Base-by-base conservation (phyloP, 2,329 filamentous ascomycete species). In the Cladosporium sp. region DNA sequence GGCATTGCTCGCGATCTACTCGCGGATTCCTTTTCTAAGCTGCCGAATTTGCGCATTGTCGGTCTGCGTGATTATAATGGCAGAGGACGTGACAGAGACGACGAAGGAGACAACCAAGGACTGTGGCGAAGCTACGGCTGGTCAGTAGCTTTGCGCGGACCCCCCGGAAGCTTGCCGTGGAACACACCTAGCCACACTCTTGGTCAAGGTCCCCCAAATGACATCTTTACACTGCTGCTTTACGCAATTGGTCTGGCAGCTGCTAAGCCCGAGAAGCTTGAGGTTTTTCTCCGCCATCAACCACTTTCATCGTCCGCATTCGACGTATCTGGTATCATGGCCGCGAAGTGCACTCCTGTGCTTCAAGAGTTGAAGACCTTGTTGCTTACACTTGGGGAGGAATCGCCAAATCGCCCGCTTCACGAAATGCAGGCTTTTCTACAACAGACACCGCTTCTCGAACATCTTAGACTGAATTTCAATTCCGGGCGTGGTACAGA, bases 41-140 rank as follows among this genome's bases (percentile, higher is more conserved):
- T 86, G 3, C 60, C 64, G 0, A 78, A 79, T 48, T 72, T 85
- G 4, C 66, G 77, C 25, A 78, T 73, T 0, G 62, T 86, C 12
- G 77, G 79, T 19, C 67, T 86, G 19, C 76, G 83, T 15, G 79
- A 85, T 59, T 84, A 78, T 64, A 69, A 76, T 58, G 77, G 77
- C 0, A 18, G 4, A 0, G 71, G 63, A 8, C 76, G 81, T 4
- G 59, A 59, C 11, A 75, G 82, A 3, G 82, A 85, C 29, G 66
- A 63, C 6, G 52, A 58, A 12, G 41, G 47, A 5, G 59, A 56
- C 0, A 49, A 57, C 1, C n/a, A n/a, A n/a, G n/a, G n/a, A n/a
- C n/a, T n/a, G n/a, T 85, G 82, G 82, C 67, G 62, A 7, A 80
- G 79, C 60, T 84, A 82, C 55, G 79, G 80, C 9, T 60, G 55